Percentiles rank a stretch among this genome's conserved stretches.
These are phyloP conservation scores for Singerocomus rubriflavus DNA, from an alignment of 1,284 basidiomycete genomes.

Conservation along the genomic window DNA sequence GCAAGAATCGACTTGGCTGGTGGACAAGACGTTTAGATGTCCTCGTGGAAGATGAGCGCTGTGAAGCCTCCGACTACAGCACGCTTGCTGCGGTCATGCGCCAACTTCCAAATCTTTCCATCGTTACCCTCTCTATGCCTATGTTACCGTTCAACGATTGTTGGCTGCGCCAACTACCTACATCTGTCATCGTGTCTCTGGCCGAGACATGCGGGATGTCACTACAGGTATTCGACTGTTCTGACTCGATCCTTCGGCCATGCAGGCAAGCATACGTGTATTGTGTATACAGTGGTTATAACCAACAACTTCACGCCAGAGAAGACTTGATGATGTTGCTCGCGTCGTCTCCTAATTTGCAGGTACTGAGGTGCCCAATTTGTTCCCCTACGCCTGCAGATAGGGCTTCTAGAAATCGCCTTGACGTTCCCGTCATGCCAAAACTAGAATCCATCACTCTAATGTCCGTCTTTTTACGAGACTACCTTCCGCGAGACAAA, in stretches of 20 bases:
- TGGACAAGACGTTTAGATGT: slow-evolving; percentile 32
- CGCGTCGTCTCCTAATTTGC: slow-evolving; percentile 26
- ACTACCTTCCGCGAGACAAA: slow-evolving; percentile 32
- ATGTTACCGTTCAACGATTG: slow-evolving; percentile 25
- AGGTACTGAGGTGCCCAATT: slow-evolving; percentile 29
- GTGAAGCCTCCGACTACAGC: slow-evolving; percentile 25
- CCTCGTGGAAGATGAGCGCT: slow-evolving; percentile 27
- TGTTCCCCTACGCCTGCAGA: slow-evolving; percentile 28
- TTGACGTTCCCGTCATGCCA: slow-evolving; percentile 29
- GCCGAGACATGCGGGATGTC: slow-evolving; percentile 29
- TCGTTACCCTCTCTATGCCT: slow-evolving; percentile 30
- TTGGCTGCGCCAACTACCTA: slow-evolving; percentile 30
- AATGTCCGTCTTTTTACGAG: slow-evolving; percentile 29
- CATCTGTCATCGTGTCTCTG: slow-evolving; percentile 22
- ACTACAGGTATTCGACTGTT: slow-evolving; percentile 30
- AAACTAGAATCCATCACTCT: slow-evolving; percentile 29
- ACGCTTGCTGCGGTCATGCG: slow-evolving; percentile 24
- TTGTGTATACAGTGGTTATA: not conserved
- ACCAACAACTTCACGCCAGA: slow-evolving; percentile 15
- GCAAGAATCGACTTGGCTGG: slow-evolving; percentile 20
- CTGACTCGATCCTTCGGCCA: slow-evolving; percentile 31
- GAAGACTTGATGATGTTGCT: slow-evolving; percentile 31
- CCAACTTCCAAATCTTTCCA: slow-evolving; percentile 26
- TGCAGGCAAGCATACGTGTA: slow-evolving; percentile 26
- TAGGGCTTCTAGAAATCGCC: slow-evolving; percentile 15